Evolutionary conservation across 2,329 filamentous ascomycete genomes (phyloP), one percentile per base, ranked within the genome.

Genomic region (Raffaelea albimanens): DNA sequence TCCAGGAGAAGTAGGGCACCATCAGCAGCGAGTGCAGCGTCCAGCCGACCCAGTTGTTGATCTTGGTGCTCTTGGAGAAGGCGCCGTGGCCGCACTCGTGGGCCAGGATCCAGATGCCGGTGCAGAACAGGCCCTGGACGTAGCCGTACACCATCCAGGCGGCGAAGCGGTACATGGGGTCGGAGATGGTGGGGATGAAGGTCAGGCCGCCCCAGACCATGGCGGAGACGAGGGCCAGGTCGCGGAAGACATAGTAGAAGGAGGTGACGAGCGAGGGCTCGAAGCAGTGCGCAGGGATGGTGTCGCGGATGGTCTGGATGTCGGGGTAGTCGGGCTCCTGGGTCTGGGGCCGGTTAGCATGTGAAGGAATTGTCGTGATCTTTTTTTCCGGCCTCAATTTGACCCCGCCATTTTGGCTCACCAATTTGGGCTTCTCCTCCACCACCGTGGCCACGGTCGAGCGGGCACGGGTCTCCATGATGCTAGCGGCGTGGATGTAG

Each of bases 81-180:
- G 93, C 84, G 67, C 93, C 87, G 71, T 98, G 93, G 56, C 93
- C 93, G 64, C 91, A 97, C 75, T 98, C 93, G 70, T 98, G 93
- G 51, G 91, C 91, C 56, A 98, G 73, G 52, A 98, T 88, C 93
- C 93, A 98, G 50, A 96, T 65, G 57, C 93, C 93, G 40, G 93
- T 98, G 58, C 79, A 91, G 63, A 95, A 89, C 49, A 96, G 77
- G 57, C 93, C 91, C 73, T 98, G 93, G 39, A 95, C 63, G 59
- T 95, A 68, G 45, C 89, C 88, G 63, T 83, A 83, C 22, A 78
- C 46, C 16, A 65, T 73, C 80, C 80, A 83, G 40, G 83, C 76
- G 34, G 60, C 80, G 52, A 75, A 76, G 50, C 91, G 83, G 44
- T 72, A 70, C 25, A 81, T 72, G 43, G 74, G 79, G 22, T 75